These are phyloP conservation scores for Salvia splendens DNA, from an alignment of 257 asterid species.

Conservation along the genomic window DNA sequence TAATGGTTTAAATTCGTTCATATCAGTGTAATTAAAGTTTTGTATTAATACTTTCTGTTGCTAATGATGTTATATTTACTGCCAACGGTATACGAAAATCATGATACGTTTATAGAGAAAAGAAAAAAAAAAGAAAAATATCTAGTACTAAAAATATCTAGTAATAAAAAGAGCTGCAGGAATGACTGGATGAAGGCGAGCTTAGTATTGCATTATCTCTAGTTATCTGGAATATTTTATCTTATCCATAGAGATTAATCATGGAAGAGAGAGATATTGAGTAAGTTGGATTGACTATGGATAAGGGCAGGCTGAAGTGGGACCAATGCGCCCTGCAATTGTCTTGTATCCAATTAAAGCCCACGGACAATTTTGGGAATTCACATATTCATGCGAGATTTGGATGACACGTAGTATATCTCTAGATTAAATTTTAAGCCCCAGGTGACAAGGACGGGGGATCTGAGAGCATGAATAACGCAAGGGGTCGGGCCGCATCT, in stretches of 20 bases:
- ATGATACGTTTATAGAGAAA: no score
- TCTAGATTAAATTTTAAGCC: slow-evolving; percentile 22
- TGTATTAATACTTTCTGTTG: no score
- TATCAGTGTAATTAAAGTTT: no score
- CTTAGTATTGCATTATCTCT: slow-evolving; percentile 12
- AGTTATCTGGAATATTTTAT: slow-evolving; percentile 31
- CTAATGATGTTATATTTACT: no score
- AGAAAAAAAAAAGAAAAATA: no score
- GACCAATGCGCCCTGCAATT: background rate
- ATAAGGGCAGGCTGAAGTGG: slow-evolving; percentile 30
- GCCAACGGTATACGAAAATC: no score
- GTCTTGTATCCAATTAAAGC: background rate
- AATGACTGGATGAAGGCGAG: slow-evolving; percentile 8
- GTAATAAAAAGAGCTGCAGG: background rate
- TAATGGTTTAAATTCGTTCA: no score
- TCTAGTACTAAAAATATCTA: background rate
- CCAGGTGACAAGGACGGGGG: slow-evolving; percentile 14
- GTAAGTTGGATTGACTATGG: slow-evolving; percentile 11
- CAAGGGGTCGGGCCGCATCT: no score
- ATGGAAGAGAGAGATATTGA: slow-evolving; percentile 26
- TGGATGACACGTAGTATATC: slow-evolving; percentile 27
- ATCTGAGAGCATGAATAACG: no score
- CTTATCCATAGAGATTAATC: slow-evolving; percentile 20
- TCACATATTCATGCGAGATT: background rate
- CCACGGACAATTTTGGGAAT: background rate